These are phyloP conservation scores for Metschnikowia aberdeeniae DNA, from an alignment of 805 yeast genomes.

Conservation along the genomic window DNA sequence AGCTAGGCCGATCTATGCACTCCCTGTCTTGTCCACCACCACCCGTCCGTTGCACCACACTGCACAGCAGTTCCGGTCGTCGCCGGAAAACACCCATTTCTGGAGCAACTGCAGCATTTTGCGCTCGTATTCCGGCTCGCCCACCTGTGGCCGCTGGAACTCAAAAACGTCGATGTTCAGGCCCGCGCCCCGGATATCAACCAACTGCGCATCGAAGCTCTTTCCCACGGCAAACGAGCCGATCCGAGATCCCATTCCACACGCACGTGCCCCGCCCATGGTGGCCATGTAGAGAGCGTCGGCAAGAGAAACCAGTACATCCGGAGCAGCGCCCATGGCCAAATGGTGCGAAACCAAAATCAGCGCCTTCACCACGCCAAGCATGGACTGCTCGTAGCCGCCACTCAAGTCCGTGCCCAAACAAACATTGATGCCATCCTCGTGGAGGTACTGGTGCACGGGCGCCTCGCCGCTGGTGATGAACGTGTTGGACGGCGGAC, in stretches of 20 bases:
- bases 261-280: constrained; percentile 81
- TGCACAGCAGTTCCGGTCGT: constrained; percentile 76
- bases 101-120: constrained; percentile 59
- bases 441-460: constrained; percentile 51
- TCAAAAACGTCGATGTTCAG: constrained; percentile 72
- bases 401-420: constrained; percentile 48
- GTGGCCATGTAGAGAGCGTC: constrained; percentile 84
- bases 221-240: constrained; percentile 80
- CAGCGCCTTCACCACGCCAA: constrained; percentile 30
- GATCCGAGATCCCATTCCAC: constrained; percentile 49
- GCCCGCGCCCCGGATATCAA: constrained; percentile 51
- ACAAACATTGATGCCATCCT: constrained; percentile 67
- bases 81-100: constrained; percentile 93
- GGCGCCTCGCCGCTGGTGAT: constrained; percentile 90
- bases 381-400: constrained; percentile 39
- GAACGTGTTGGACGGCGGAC: constrained; percentile 89
- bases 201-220: constrained; percentile 76
- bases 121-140: constrained; percentile 12
- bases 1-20: no score
- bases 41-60: constrained; percentile 82
- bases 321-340: constrained; percentile 22
- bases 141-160: constrained; percentile 54
- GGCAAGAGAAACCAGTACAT: constrained; percentile 19
- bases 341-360: constrained; percentile 41
- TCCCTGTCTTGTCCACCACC: constrained; percentile 42